These are phyloP conservation scores for Brasilioporus rufonigricans DNA, from an alignment of 768 basidiomycete species.

Conservation along the genomic window DNA sequence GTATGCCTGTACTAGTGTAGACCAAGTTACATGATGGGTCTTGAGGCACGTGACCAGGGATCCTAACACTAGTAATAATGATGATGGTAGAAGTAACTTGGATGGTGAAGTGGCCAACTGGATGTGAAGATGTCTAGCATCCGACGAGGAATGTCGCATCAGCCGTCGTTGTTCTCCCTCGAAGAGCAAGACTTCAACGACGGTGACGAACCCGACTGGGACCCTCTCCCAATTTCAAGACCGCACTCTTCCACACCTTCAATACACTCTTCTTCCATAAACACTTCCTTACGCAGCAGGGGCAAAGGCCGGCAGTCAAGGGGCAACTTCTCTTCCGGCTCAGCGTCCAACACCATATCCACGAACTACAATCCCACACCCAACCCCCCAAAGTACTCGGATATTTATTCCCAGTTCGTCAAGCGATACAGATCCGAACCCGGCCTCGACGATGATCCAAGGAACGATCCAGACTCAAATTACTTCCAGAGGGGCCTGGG, in stretches of 20 bases:
- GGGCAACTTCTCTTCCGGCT: slow-evolving; percentile 27
- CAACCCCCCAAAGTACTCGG: slow-evolving; percentile 43
- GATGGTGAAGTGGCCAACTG: too few relatives aligned
- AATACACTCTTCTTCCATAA: slow-evolving; percentile 29
- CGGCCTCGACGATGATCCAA: slow-evolving; percentile 63
- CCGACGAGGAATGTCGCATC: slow-evolving; percentile 41
- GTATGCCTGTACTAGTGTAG: too few relatives aligned
- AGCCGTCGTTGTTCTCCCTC: slow-evolving; percentile 67
- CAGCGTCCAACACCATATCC: slow-evolving; percentile 27
- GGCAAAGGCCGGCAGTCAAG: slow-evolving; percentile 33
- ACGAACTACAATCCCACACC: slow-evolving; percentile 30
- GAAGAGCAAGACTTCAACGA: slow-evolving; percentile 51
- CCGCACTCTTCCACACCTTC: slow-evolving; percentile 21
- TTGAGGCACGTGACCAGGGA: too few relatives aligned
- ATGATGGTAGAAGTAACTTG: too few relatives aligned
- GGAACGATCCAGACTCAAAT: slow-evolving; percentile 80
- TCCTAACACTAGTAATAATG: too few relatives aligned
- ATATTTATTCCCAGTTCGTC: slow-evolving; percentile 80
- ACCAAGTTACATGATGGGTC: too few relatives aligned
- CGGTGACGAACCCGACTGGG: slow-evolving; percentile 46
- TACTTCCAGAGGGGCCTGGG: slow-evolving; percentile 75
- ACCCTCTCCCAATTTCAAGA: slow-evolving; percentile 34
- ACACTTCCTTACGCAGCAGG: slow-evolving; percentile 30
- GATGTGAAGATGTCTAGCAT: slow-evolving; percentile 17
- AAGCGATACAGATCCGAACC: slow-evolving; percentile 67